phyloP scores from a whole-genome alignment of 306 rosid genomes.

The Vachellia pachyceras region DNA sequence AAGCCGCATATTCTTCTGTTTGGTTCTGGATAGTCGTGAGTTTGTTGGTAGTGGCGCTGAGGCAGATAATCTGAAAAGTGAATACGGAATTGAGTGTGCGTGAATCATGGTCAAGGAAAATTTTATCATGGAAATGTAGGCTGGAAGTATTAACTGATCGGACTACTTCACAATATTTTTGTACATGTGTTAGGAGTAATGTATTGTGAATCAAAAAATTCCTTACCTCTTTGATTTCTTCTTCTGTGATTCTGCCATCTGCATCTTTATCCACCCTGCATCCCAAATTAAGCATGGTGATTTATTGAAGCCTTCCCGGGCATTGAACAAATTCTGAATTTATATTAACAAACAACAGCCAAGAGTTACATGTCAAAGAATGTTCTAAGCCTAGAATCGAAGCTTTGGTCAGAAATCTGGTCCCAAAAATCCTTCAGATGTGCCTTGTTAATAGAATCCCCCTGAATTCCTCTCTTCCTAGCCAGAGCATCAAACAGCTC shows the following conservation, averaged over 20 bases:
- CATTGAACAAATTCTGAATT: slow-evolving; percentile 17
- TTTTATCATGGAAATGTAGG: slow-evolving; percentile 5
- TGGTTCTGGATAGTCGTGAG: slow-evolving; percentile 65
- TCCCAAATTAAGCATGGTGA: slow-evolving; percentile 28
- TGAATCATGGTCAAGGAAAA: slow-evolving; percentile 13
- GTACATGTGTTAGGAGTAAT: not conserved
- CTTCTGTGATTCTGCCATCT: slow-evolving; percentile 70
- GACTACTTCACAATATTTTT: slow-evolving; percentile 1
- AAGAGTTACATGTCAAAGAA: slow-evolving; percentile 73
- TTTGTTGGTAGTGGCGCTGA: slow-evolving; percentile 71
- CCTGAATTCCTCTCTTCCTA: slow-evolving; percentile 50
- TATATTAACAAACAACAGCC: not conserved
- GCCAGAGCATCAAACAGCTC: slow-evolving; percentile 67
- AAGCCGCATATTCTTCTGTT: slow-evolving; percentile 76
- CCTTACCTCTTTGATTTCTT: slow-evolving; percentile 67
- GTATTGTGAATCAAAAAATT: slow-evolving; percentile 16
- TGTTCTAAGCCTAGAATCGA: slow-evolving; percentile 68
- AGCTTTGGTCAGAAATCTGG: slow-evolving; percentile 71
- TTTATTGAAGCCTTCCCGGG: slow-evolving; percentile 2
- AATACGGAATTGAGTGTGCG: slow-evolving; percentile 27
- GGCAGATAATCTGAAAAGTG: slow-evolving; percentile 62
- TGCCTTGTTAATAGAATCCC: slow-evolving; percentile 55
- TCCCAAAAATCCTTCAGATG: slow-evolving; percentile 74
- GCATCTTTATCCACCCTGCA: slow-evolving; percentile 81
- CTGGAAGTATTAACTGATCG: slow-evolving; percentile 13